phyloP scores from a whole-genome alignment of 495 filamentous ascomycete species.

The Sordaria brevicollis region DNA sequence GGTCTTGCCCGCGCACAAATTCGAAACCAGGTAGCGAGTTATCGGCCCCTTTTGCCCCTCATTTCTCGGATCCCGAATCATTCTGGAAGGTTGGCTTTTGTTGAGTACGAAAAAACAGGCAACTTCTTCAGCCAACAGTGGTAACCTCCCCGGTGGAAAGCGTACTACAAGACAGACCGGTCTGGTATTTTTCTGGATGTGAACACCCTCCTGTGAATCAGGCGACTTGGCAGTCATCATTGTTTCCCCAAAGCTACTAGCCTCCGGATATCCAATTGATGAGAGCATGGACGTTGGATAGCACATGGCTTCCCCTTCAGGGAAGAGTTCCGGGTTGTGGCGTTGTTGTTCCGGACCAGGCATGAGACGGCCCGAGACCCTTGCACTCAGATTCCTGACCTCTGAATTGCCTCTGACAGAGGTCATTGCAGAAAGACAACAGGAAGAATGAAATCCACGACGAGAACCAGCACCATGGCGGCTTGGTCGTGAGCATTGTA shows the following conservation, averaged over 20 bases:
- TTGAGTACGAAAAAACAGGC: slow-evolving; percentile 3
- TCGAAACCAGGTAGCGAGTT: background rate
- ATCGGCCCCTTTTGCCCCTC: background rate
- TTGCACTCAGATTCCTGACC: background rate
- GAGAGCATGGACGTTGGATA: slow-evolving; percentile 8
- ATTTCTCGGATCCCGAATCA: background rate
- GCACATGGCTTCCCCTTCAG: slow-evolving; percentile 12
- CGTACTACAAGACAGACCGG: background rate
- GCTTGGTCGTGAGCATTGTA: background rate
- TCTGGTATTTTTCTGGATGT: background rate
- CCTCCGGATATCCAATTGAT: slow-evolving; percentile 3
- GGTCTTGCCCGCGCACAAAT: background rate
- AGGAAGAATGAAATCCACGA: no score
- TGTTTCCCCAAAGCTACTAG: background rate
- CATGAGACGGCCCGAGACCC: background rate
- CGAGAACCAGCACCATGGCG: background rate
- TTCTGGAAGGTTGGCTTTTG: slow-evolving; percentile 4
- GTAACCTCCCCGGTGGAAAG: background rate
- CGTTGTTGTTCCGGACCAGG: slow-evolving; percentile 2
- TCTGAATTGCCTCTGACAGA: background rate
- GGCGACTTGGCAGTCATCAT: slow-evolving; percentile 7
- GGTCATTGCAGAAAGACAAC: background rate
- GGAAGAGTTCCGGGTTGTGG: slow-evolving; percentile 8
- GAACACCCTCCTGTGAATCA: background rate
- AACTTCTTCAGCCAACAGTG: background rate